A percentile compares a stretch with the other conserved stretches of the same genome.
Evolutionary conservation across 2,329 filamentous ascomycete genomes (phyloP).

Genomic region (Trichoderma simmonsii): DNA sequence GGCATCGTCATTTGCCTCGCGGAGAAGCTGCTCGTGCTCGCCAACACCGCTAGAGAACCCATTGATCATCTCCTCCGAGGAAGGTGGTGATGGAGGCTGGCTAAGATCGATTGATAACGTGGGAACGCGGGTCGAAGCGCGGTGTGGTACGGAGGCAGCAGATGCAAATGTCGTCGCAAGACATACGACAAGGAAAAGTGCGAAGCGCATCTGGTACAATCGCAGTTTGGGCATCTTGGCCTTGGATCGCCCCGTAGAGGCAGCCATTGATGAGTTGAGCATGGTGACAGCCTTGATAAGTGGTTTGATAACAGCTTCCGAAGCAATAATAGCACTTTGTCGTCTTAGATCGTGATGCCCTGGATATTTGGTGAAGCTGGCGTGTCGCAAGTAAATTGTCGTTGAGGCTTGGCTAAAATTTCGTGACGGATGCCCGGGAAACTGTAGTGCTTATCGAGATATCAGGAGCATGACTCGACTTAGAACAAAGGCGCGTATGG

Average conservation of each 20-base stretch:
- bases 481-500: neutral
- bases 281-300: neutral
- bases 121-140: slow-evolving; percentile 15
- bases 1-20: neutral
- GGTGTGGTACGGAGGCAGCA: slow-evolving; percentile 1
- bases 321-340: neutral
- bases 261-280: neutral
- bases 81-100: neutral
- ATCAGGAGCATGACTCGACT: neutral
- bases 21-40: neutral
- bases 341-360: neutral
- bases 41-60: neutral
- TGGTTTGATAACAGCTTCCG: neutral
- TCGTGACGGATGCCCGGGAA: neutral
- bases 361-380: neutral
- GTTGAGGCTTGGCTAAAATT: neutral
- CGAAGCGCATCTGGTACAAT: neutral
- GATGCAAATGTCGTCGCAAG: slow-evolving; percentile 13
- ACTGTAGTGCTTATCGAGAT: neutral
- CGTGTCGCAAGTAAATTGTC: no score
- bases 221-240: neutral
- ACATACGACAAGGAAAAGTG: slow-evolving; percentile 7
- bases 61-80: neutral
- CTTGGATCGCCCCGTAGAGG: neutral
- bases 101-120: neutral